Base-by-base conservation (phyloP, 2,329 filamentous ascomycete genomes). In the Venturia pyrina region DNA sequence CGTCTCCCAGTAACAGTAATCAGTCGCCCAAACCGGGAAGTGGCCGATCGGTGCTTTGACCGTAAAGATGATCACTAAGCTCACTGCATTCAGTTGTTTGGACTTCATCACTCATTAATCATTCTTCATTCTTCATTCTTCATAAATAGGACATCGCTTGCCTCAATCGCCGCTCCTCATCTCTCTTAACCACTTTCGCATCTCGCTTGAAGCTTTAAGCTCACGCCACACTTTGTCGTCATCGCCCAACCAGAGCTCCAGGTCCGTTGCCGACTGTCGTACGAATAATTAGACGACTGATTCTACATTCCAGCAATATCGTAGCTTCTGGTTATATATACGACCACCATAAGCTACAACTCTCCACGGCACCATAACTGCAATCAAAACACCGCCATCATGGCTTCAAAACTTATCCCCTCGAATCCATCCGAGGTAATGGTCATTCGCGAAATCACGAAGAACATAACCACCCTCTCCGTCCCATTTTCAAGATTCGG, bases 401-500 rank as follows among this genome's bases (percentile, higher is more conserved):
- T 65, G 63, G 43, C 63, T 65, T 65, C 63, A 17, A 65, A 65
- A 65, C 71, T 77, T 66, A 76, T 81, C 24, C 80, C 80, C 1
- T 74, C 75, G n/a, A 87, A 93, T 71, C 92, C 93, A 15, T 84
- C 87, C 21, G 86, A 90, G 72, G 87, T 95, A 69, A 96, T 96
- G 89, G 91, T 96, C 68, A 93, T 96, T 72, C 90, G 93, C 69
- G 84, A 92, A 71, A 79, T 98, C 71, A 90, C 89, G 1, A 89
- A 90, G 17, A 87, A 89, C 70, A 83, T 96, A 65, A 86, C 85
- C 53, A 96, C 89, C 15, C 83, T 92, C 71, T 93, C 89, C 11
- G 83, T 92, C 1, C 95, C 95, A 8, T 99, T 99, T 78, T 77
- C 85, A 63, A 89, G 95, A 60, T 90, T 90, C 72, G 92, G 92